Evolutionary conservation across 495 filamentous ascomycete genomes (phyloP).

Genomic region (Lophiotrema nucula): DNA sequence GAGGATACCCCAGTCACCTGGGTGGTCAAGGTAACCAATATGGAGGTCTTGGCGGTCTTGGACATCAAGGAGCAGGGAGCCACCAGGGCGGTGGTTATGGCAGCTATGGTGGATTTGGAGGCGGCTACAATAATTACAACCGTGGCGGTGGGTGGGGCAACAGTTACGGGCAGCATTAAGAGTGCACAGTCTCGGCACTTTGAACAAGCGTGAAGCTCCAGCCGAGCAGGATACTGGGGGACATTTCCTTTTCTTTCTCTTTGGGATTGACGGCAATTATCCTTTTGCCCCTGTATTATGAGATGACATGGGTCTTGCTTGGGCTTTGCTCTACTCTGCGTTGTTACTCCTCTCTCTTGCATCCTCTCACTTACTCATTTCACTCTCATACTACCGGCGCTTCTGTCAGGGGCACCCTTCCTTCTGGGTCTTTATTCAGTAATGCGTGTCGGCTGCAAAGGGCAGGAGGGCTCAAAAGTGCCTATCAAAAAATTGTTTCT

Average conservation of each 20-base stretch:
- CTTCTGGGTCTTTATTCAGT: too few relatives aligned
- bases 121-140: constrained; percentile 37
- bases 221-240: neutral
- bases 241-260: constrained; percentile 4
- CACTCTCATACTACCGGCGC: too few relatives aligned
- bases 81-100: constrained; percentile 59
- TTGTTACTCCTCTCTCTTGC: constrained; percentile 8
- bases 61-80: constrained; percentile 61
- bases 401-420: too few relatives aligned
- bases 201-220: too few relatives aligned
- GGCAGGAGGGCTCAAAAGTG: too few relatives aligned
- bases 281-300: constrained; percentile 4
- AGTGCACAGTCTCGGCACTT: too few relatives aligned
- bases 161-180: constrained; percentile 48
- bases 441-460: too few relatives aligned
- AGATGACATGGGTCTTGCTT: neutral
- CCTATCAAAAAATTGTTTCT: too few relatives aligned
- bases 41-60: constrained; percentile 67
- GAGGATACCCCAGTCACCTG: constrained; percentile 70
- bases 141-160: constrained; percentile 54
- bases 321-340: neutral
- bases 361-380: neutral
- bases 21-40: constrained; percentile 61
- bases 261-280: constrained; percentile 22
- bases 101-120: constrained; percentile 45